Base-by-base conservation (phyloP, 2,329 filamentous ascomycete species). In the Emydomyces testavorans region DNA sequence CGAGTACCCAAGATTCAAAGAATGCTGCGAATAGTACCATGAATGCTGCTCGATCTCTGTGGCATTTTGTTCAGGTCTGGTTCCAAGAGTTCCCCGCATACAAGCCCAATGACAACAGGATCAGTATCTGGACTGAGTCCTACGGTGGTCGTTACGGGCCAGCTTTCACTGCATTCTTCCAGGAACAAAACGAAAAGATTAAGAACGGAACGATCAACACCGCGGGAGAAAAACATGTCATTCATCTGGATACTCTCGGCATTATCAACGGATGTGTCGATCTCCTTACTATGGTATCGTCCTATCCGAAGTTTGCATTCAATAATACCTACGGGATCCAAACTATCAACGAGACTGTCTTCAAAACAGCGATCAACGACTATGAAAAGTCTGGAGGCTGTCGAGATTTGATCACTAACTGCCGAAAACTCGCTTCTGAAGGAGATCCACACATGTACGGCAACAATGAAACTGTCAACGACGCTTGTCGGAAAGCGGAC, bases 11-110 rank as follows among this genome's bases (percentile, higher is more conserved):
- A 52, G 66, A 69, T 50, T 37, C 54, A 6, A 67, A 66, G 5
- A 57, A 63, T 1, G 70, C 70, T 2, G 70, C 75, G 0, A 74
- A 74, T 36, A 71, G 67, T 4, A 76, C 73, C 0, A 62, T 69
- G 45, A 74, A 74, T 55, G 70, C 73, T 23, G 76, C 74, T n/a
- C 67, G 71, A 52, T 70, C 73, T 6, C 62, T 78, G 4, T 79
- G 77, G 77, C 70, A 75, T 55, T 78, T 79, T 60, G 69, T 74
- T 0, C 77, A 80, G 57, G 70, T 71, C 1, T 85, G 80, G 69
- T 77, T 79, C 47, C 69, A 74, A 3, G 73, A 77, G 24, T 84
- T 84, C 50, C 79, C 78, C 0, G 69, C 72, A 24, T 82, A 83
- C 57, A 71, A 75, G 58, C 73, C 73, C 2, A 72, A 74, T 36